Percentiles rank a stretch among this genome's conserved stretches.
phyloP scores from a whole-genome alignment of 2,329 filamentous ascomycete genomes.

The Trichocomaceae sp. region DNA sequence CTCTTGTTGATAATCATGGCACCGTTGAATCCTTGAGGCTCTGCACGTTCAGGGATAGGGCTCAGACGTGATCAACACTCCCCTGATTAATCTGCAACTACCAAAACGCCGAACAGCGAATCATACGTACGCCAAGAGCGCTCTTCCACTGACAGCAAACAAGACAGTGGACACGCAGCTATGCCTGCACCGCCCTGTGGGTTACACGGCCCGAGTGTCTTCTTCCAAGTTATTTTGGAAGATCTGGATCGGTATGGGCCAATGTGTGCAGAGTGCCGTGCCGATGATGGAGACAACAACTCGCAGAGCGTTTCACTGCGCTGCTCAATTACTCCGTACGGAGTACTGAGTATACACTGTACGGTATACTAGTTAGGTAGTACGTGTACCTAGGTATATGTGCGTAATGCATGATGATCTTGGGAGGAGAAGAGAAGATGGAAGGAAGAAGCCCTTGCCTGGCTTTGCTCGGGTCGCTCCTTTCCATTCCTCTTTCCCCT shows the following conservation, averaged over 20 bases:
- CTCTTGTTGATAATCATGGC: background rate
- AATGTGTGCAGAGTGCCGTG: background rate
- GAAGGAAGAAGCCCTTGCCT: constrained; percentile 1
- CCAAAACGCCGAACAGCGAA: background rate
- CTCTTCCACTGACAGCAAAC: background rate
- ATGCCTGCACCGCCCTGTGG: background rate
- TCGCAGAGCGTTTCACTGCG: background rate
- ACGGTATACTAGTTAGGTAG: no score
- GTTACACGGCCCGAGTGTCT: background rate
- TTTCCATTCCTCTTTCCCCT: background rate
- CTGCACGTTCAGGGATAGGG: background rate
- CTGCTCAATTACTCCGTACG: background rate
- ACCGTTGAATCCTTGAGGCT: background rate
- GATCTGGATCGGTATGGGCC: background rate
- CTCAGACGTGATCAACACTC: background rate
- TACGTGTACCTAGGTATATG: no score
- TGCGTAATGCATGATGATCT: background rate
- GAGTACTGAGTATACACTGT: no score
- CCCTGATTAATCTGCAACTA: background rate
- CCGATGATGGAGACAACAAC: background rate
- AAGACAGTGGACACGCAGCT: background rate
- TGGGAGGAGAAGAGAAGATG: background rate
- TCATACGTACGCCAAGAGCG: background rate
- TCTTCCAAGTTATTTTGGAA: background rate
- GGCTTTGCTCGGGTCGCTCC: background rate